Percentiles rank a stretch among this genome's conserved stretches.
phyloP scores from a whole-genome alignment of 495 filamentous ascomycete genomes.

The Xylaria venustula region DNA sequence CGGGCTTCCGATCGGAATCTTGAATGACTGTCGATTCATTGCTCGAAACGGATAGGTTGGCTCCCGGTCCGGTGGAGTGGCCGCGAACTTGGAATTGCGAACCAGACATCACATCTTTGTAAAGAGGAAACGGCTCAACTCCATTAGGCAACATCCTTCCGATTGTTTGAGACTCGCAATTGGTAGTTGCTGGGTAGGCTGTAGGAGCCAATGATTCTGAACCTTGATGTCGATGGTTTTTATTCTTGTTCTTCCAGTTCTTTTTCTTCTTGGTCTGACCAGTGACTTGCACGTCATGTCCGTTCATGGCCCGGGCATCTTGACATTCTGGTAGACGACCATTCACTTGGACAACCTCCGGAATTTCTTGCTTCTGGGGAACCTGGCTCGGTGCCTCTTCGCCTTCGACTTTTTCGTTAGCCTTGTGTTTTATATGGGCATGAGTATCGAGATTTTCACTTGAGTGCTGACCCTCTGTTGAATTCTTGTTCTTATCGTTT shows the following conservation, averaged over 20 bases:
- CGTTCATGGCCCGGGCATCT: background rate
- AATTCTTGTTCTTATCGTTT: background rate
- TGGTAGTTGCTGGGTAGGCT: background rate
- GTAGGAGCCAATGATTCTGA: background rate
- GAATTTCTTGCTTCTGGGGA: background rate
- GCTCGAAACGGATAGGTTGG: background rate
- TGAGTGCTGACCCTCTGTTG: background rate
- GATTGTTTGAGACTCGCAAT: no score
- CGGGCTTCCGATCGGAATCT: background rate
- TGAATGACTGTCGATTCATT: background rate
- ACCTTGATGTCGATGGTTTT: background rate
- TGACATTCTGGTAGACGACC: background rate
- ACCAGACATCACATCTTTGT: conserved; percentile 8
- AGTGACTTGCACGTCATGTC: background rate
- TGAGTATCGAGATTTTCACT: background rate
- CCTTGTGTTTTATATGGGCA: background rate
- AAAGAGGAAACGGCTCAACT: conserved; percentile 10
- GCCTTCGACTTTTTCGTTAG: background rate
- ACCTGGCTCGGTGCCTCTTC: background rate
- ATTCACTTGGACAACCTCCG: background rate
- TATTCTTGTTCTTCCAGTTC: conserved; percentile 7
- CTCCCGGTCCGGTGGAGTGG: background rate
- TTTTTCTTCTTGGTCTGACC: conserved; percentile 7
- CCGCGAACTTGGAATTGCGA: background rate
- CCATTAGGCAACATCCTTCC: background rate